Evolutionary conservation across 495 filamentous ascomycete genomes (phyloP).

Genomic region (Tetracladium marchalianum): DNA sequence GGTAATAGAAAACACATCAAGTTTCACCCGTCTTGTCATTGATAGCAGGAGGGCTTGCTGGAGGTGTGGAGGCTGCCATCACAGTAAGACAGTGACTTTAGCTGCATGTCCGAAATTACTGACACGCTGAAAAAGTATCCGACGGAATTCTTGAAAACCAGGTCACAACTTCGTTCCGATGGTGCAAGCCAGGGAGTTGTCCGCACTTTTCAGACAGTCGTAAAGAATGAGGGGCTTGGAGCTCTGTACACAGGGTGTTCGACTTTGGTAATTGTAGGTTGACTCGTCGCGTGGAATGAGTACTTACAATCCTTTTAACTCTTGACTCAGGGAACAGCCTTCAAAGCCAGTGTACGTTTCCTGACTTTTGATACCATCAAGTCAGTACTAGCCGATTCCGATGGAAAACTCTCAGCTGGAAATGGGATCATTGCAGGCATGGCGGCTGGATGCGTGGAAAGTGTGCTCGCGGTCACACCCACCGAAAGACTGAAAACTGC

Average conservation of each 20-base stretch:
- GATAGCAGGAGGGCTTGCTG: constrained; percentile 6
- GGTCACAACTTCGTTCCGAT: not conserved
- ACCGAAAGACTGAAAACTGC: constrained; percentile 61
- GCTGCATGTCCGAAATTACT: not conserved
- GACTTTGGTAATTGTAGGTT: constrained; percentile 1
- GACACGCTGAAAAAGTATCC: constrained; percentile 3
- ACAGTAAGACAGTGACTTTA: not conserved
- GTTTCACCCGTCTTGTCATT: not conserved
- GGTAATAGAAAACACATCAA: not conserved
- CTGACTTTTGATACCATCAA: constrained; percentile 58
- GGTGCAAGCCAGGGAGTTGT: not conserved
- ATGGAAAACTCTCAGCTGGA: constrained; percentile 21
- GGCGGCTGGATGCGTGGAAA: constrained; percentile 47
- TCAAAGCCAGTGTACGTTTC: constrained; percentile 56
- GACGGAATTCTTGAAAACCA: constrained; percentile 8
- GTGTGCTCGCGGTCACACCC: constrained; percentile 50
- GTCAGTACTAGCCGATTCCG: constrained; percentile 37
- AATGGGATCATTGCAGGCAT: constrained; percentile 51
- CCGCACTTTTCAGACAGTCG: not conserved
- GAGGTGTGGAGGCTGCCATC: constrained; percentile 4
- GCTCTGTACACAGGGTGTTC: constrained; percentile 7
- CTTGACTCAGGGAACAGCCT: constrained; percentile 22
- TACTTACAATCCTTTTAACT: too few species aligned
- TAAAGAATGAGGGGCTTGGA: not conserved
- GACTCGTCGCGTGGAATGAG: too few species aligned